A percentile compares a stretch with the other conserved stretches of the same genome.
Evolutionary conservation across 345 rosid genomes (phyloP).

Genomic region (Pugionium cornutum): DNA sequence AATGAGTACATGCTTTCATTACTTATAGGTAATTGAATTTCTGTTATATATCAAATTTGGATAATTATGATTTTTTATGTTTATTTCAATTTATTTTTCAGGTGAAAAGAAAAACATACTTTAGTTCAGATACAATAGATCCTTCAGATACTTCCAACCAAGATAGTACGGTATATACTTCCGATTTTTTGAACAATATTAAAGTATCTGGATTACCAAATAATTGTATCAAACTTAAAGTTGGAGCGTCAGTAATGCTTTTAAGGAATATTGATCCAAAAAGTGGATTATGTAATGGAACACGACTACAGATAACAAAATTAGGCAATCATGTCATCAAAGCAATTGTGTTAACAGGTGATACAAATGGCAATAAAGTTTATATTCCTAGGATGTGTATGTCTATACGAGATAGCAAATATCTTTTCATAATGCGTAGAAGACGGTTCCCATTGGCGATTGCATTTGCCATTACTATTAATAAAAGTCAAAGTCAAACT

Average conservation of each 20-base stretch:
- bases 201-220: neutral
- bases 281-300: neutral
- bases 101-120: neutral
- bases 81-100: neutral
- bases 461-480: neutral
- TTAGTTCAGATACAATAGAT: neutral
- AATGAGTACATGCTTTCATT: neutral
- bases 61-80: too few species aligned
- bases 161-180: neutral
- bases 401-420: neutral
- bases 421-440: neutral
- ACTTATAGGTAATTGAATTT: neutral
- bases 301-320: neutral
- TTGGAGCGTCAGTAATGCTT: neutral
- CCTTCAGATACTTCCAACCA: neutral
- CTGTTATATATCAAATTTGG: too few species aligned
- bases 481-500: neutral
- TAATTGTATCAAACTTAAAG: neutral
- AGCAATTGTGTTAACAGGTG: neutral
- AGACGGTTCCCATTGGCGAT: accelerated
- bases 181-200: neutral
- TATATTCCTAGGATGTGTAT: neutral
- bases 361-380: neutral
- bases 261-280: neutral
- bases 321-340: neutral